Base-by-base conservation (phyloP, 1,284 basidiomycete species). In the Ustilago vetiveriae region DNA sequence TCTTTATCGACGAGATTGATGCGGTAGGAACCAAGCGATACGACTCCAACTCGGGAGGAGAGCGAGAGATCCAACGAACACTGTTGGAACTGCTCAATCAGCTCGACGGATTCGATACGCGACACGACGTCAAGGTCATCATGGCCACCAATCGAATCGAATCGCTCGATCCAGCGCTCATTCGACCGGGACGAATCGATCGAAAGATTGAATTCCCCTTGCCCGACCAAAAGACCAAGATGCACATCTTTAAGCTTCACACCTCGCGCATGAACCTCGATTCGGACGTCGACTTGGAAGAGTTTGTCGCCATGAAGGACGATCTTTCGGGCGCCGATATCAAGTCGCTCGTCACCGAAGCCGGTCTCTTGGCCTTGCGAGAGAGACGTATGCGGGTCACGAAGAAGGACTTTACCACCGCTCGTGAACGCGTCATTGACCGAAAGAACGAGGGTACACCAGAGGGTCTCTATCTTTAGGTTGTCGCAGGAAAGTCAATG, bases 131-230 rank as follows among this genome's bases (percentile, higher is more conserved):
- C 68, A 98, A 98, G 84, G 94, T 97, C 30, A 85, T 85, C 76
- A 85, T 85, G 84, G 92, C 92, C 22, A 92, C 91, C 33, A 95
- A 95, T 84, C 89, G 88, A 84, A 98, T 98, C 73, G 94, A 97
- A 82, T 89, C 91, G 3, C 87, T 98, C 39, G 95, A 98, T 83
- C 95, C 95, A 41, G 95, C 95, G 17, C 88, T 98, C 53, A 96
- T 98, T 79, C 91, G 96, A 62, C 95, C 96, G 3, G 96, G 96
- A n/a, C 93, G 96, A 80, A 98, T 99, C 74, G 96, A 99, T 81
- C 88, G 96, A 55, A 98, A 99, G 86, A 98, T 99, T 58, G 81
- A 84, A 78, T 84, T 80, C 65, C 80, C 82, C 26, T 59, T 73
- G 35, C 67, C 67, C 8, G 80, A 82, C 55, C 71, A 75, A 24